phyloP scores from a whole-genome alignment of 306 rosid genomes.

The Cucurbita ficifolia region DNA sequence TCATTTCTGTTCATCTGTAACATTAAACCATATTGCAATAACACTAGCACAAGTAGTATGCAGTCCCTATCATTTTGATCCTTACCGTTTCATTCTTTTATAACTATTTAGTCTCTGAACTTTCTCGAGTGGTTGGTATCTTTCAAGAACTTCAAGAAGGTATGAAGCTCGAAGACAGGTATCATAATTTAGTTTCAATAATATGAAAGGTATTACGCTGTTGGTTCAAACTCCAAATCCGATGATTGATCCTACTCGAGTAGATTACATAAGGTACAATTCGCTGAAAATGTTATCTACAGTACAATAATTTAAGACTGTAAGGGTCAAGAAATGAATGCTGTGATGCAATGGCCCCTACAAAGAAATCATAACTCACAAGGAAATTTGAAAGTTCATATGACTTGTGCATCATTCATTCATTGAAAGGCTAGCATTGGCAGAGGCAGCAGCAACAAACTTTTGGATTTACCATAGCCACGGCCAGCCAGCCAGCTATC shows the following conservation, averaged over 20 bases:
- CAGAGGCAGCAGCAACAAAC: not conserved
- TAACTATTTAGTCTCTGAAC: not conserved
- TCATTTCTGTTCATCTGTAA: not conserved
- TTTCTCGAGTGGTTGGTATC: not conserved
- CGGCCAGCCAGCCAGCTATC: not conserved
- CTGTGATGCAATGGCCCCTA: not conserved
- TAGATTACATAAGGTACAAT: not conserved
- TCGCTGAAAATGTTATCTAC: not conserved
- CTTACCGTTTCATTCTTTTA: not conserved
- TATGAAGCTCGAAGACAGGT: not conserved
- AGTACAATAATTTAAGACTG: slow-evolving; percentile 3
- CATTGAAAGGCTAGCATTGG: not conserved
- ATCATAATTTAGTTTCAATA: not conserved
- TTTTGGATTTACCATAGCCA: slow-evolving; percentile 4
- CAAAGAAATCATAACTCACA: not conserved
- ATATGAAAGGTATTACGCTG: not conserved
- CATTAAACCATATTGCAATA: not conserved
- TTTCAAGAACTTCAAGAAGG: not conserved
- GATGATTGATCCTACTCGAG: not conserved
- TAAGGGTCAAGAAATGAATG: not conserved
- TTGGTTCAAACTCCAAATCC: not conserved
- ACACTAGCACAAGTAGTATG: not conserved
- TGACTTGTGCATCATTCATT: not conserved
- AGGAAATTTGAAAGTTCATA: not conserved
- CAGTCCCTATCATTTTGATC: not conserved